Base-by-base conservation (phyloP, 345 rosid species). In the Draba incana region DNA sequence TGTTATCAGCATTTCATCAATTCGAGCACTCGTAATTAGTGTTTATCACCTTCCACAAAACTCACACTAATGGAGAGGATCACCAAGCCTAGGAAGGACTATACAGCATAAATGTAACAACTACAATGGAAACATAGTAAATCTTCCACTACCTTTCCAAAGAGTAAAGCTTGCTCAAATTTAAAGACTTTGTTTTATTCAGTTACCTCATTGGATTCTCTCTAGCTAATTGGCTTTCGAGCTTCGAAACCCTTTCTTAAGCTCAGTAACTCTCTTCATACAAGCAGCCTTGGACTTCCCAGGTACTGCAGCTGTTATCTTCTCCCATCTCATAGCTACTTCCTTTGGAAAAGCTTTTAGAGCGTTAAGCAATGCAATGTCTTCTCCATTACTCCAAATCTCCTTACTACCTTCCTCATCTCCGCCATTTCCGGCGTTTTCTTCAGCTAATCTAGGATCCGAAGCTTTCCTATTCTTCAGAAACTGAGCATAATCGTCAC, bases 281-380 rank as follows among this genome's bases (percentile, higher is more conserved):
- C 98, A 93, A 79, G 81, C 92, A 0, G 87, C 87, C 80, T 84
- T 93, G 0, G 96, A 68, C 77, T 81, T 93, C 58, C 91, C 94
- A 0, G 92, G 96, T 35, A 93, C 96, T 13, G 92, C 96, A 11
- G 97, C 96, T 0, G 89, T 74, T 46, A 93, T 81, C 84, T 90
- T 93, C 77, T 93, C 99, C 99, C 99, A 90, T 68, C 97, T 84
- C 99, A 86, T 86, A 6, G 95, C 50, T 20, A 45, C 83, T 4
- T 93, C 98, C 76, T 88, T 93, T 0, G 92, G 94, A 71, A 90
- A 90, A 0, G 81, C 81, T 73, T 90, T 93, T 70, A 93, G 62
- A 6, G 97, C 97, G 84, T 90, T 93, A 9, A 90, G 84, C 86
- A 93, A 50, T 2, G 99, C 94, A 69, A 93, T 81, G 57, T 90